Evolutionary conservation across 148 eudicot genomes (phyloP), one percentile per base, ranked within the genome.

Genomic region (Rhododendron simsii): DNA sequence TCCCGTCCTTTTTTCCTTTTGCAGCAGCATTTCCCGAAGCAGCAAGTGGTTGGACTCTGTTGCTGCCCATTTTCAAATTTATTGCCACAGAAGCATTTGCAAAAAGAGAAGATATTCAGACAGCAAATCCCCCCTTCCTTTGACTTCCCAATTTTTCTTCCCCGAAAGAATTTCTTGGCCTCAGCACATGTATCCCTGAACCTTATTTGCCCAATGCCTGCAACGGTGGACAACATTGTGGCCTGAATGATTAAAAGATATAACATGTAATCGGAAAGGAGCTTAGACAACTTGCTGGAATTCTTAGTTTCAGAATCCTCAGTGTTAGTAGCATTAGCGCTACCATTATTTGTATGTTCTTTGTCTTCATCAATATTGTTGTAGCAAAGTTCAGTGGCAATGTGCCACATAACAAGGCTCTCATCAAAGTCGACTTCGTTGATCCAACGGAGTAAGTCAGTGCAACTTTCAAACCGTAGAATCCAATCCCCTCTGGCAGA

Each of bases 141-240:
- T 4, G 75, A 28, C 37, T 30, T 71, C 59, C 28, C 57, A 4
- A 44, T 26, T 63, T 82, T 78, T 69, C 48, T 45, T 10, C 48
- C 79, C 2, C 21, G 4, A 20, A 90, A 86, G 82, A 89, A 89
- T 61, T 87, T 81, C 14, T 76, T 86, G 37, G 88, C 87, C 85
- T 90, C 91, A 1, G 89, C 94, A 86, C 87, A 88, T 0, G 92
- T 88, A 69, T 92, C 92, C 4, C 87, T 75, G 73, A 89, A 88
- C 74, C 92, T 86, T 6, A 84, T 90, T 85, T 84, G 87, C 18
- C 88, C 92, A 30, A 89, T 88, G 11, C 91, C 91, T 57, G 89
- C 86, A 6, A 88, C 90, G 0, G 86, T 81, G 6, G 90, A 81
- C 84, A 91, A 83, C 87, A 91, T 84, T 15, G 82, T 80, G 20